Percentiles rank a stretch among this genome's conserved stretches.
Evolutionary conservation across 495 filamentous ascomycete genomes (phyloP).

Genomic region (Penicillium malachiteum): DNA sequence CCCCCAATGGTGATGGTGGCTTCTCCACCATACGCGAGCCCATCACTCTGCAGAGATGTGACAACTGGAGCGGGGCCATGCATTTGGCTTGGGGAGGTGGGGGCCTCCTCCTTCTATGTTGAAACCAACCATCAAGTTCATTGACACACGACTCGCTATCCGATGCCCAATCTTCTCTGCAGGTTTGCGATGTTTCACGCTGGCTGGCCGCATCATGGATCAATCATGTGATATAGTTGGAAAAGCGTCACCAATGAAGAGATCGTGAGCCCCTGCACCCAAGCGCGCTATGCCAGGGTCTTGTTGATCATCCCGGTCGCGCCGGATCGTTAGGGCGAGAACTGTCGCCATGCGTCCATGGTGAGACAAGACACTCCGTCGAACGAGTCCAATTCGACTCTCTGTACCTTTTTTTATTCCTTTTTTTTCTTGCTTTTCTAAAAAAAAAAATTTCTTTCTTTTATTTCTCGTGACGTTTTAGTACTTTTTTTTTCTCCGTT

Average conservation of each 20-base stretch:
- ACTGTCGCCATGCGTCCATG: slow-evolving; percentile 19
- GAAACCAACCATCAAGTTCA: slow-evolving; percentile 7
- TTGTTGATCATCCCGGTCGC: slow-evolving; percentile 29
- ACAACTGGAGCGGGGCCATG: slow-evolving; percentile 26
- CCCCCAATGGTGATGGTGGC: slow-evolving; percentile 14
- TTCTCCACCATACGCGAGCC: slow-evolving; percentile 18
- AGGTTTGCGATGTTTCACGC: slow-evolving; percentile 38
- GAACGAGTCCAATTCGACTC: background rate
- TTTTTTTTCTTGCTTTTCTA: slow-evolving; percentile 1
- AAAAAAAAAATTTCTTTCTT: slow-evolving; percentile 2
- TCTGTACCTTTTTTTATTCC: slow-evolving; percentile 9
- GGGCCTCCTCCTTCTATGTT: background rate
- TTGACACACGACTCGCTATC: slow-evolving; percentile 23
- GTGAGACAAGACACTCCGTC: slow-evolving; percentile 25
- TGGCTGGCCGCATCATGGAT: slow-evolving; percentile 39
- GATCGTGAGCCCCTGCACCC: slow-evolving; percentile 17
- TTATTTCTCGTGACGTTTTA: slow-evolving; percentile 4
- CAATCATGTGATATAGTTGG: slow-evolving; percentile 43
- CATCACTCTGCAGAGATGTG: slow-evolving; percentile 35
- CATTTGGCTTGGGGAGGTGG: slow-evolving; percentile 9
- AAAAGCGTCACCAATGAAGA: slow-evolving; percentile 26
- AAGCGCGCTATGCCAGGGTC: slow-evolving; percentile 25
- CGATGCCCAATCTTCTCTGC: slow-evolving; percentile 23
- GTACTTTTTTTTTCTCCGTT: slow-evolving; percentile 2
- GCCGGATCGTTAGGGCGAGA: slow-evolving; percentile 23